Evolutionary conservation across 768 basidiomycete genomes (phyloP).

Genomic region (Lyophyllum decastes): DNA sequence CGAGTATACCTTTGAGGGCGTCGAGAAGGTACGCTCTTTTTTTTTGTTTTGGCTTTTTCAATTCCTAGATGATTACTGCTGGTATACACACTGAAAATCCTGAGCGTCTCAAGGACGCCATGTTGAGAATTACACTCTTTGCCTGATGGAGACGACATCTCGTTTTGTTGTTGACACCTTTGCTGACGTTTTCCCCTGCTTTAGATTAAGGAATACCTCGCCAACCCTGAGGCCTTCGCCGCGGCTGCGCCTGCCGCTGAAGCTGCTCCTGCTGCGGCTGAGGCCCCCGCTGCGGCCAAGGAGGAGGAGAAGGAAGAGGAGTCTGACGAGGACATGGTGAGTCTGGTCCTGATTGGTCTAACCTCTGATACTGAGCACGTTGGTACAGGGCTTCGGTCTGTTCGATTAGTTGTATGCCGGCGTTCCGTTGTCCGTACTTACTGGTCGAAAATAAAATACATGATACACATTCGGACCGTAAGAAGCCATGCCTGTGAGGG

Average conservation of each 20-base stretch:
- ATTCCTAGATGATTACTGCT: constrained; percentile 32
- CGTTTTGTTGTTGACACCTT: neutral
- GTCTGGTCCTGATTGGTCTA: constrained; percentile 21
- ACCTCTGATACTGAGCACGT: constrained; percentile 13
- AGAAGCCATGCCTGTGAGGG: neutral
- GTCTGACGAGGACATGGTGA: constrained; percentile 87
- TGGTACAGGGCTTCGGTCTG: constrained; percentile 82
- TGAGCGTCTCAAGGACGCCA: constrained; percentile 55
- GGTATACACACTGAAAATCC: constrained; percentile 82
- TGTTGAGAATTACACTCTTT: constrained; percentile 28
- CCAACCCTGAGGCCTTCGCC: constrained; percentile 98
- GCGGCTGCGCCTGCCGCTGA: constrained; percentile 69
- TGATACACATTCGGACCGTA: constrained; percentile 11
- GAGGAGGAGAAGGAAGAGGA: constrained; percentile 85
- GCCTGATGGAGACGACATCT: constrained; percentile 27
- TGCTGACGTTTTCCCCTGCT: constrained; percentile 19
- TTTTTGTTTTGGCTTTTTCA: constrained; percentile 11
- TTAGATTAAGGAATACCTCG: constrained; percentile 94
- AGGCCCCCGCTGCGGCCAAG: constrained; percentile 45
- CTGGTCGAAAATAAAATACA: constrained; percentile 16
- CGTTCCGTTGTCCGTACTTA: constrained; percentile 16
- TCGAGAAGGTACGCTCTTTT: constrained; percentile 73
- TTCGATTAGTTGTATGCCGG: constrained; percentile 65
- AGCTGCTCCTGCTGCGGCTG: constrained; percentile 57
- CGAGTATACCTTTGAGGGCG: constrained; percentile 92